phyloP scores from a whole-genome alignment of 495 filamentous ascomycete genomes.

The Penicillium pulvis region DNA sequence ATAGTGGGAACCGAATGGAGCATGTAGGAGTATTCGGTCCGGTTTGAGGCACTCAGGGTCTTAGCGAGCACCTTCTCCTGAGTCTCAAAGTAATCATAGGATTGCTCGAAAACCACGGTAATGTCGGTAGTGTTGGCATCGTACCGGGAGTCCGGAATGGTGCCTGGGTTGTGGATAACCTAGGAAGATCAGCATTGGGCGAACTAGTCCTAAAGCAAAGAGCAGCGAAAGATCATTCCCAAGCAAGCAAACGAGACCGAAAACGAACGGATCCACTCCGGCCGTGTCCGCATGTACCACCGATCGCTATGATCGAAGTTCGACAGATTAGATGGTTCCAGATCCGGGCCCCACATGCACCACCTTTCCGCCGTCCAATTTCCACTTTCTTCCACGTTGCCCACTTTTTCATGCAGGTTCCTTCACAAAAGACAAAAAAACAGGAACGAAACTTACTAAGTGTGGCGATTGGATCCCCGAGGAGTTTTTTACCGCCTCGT shows the following conservation, averaged over 20 bases:
- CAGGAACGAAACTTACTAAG: not conserved
- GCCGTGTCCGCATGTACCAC: not conserved
- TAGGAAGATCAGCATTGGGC: slow-evolving; percentile 1
- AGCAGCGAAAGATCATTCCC: not conserved
- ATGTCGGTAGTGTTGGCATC: slow-evolving; percentile 1
- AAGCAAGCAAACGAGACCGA: not conserved
- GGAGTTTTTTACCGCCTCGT: slow-evolving; percentile 5
- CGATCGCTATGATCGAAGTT: not conserved
- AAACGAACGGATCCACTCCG: not conserved
- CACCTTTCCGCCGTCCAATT: not conserved
- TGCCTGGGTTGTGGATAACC: slow-evolving; percentile 9
- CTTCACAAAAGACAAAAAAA: not conserved
- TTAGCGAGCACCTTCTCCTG: not conserved
- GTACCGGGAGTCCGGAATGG: slow-evolving; percentile 4
- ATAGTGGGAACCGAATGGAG: slow-evolving; percentile 4
- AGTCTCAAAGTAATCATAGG: not conserved
- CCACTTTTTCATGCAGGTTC: not conserved
- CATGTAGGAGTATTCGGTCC: slow-evolving; percentile 1
- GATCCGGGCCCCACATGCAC: not conserved
- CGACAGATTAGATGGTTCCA: not conserved
- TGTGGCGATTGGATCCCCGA: not conserved
- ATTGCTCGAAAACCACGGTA: slow-evolving; percentile 6
- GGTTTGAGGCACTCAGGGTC: not conserved
- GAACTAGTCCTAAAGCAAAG: not conserved
- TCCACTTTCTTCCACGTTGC: not conserved